Evolutionary conservation across 495 filamentous ascomycete genomes (phyloP).

Genomic region (Recurvomyces mirabilis): DNA sequence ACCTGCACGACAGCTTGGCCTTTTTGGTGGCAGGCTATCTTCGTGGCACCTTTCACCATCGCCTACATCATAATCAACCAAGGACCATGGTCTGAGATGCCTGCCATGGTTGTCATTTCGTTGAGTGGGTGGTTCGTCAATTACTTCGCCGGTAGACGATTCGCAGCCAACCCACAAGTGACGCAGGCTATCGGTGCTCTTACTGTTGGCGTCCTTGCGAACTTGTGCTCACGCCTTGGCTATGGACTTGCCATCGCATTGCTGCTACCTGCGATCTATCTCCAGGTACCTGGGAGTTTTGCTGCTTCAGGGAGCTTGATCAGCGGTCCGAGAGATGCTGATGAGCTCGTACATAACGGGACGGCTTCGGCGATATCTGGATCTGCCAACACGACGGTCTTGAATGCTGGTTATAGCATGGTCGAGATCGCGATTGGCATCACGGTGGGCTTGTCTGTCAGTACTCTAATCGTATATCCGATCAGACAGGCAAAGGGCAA

Average conservation of each 20-base stretch:
- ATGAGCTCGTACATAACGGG: not conserved
- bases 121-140: not conserved
- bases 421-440: slow-evolving; percentile 14
- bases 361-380: not conserved
- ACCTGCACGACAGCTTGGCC: slow-evolving; percentile 9
- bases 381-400: too few species aligned
- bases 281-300: not conserved
- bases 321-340: not conserved
- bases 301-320: not conserved
- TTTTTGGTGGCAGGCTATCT: slow-evolving; percentile 1
- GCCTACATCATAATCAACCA: not conserved
- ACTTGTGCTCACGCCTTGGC: not conserved
- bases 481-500: slow-evolving; percentile 5
- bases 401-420: slow-evolving; percentile 4
- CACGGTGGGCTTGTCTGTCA: slow-evolving; percentile 13
- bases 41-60: not conserved
- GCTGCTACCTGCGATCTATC: not conserved
- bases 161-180: not conserved
- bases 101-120: not conserved
- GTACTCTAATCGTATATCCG: slow-evolving; percentile 13
- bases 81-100: not conserved
- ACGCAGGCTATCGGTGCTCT: not conserved
- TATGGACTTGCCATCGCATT: not conserved
- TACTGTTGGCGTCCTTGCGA: not conserved
- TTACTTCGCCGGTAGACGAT: not conserved